Conservation (phyloP, 2,329 filamentous ascomycete species). For the Helminthosporium solani region DNA sequence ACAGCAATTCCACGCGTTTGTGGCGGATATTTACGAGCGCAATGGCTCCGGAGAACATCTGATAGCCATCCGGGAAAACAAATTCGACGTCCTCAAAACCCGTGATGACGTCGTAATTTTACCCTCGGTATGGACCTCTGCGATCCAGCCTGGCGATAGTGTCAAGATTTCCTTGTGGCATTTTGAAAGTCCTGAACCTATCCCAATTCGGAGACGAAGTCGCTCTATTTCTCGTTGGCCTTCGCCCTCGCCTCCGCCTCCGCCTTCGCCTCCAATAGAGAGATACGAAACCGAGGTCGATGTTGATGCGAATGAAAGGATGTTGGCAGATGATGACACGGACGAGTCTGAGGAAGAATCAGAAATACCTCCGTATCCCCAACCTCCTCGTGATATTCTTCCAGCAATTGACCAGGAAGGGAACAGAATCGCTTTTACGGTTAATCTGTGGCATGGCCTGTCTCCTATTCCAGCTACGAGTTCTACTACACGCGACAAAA, state of each 20-base stretch:
- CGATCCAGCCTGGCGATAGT: conserved; percentile 1
- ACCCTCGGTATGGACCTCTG: conserved; percentile 6
- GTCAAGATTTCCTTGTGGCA: conserved; percentile 1
- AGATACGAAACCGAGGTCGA: no score
- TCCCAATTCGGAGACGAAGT: not conserved
- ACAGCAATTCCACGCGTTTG: conserved; percentile 7
- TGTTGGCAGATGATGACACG: conserved; percentile 1
- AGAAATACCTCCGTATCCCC: conserved; percentile 1
- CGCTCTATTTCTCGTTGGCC: no score
- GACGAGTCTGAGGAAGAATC: conserved; percentile 4
- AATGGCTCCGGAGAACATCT: not conserved
- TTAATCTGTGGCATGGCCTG: conserved; percentile 10
- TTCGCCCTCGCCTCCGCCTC: no score
- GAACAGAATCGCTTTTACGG: conserved; percentile 23
- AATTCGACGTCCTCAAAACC: conserved; percentile 5
- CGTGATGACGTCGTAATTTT: conserved; percentile 1
- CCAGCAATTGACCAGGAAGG: conserved; percentile 24
- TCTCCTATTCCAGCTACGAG: not conserved
- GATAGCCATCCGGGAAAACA: conserved; percentile 2
- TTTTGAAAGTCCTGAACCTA: not conserved
- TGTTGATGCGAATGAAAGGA: no score
- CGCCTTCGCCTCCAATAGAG: no score
- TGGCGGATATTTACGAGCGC: conserved; percentile 8
- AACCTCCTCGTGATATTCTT: conserved; percentile 3
- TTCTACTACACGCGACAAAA: conserved; percentile 7